These are phyloP conservation scores for Ormosia semicastrata DNA, from an alignment of 306 rosid species.

Conservation along the genomic window DNA sequence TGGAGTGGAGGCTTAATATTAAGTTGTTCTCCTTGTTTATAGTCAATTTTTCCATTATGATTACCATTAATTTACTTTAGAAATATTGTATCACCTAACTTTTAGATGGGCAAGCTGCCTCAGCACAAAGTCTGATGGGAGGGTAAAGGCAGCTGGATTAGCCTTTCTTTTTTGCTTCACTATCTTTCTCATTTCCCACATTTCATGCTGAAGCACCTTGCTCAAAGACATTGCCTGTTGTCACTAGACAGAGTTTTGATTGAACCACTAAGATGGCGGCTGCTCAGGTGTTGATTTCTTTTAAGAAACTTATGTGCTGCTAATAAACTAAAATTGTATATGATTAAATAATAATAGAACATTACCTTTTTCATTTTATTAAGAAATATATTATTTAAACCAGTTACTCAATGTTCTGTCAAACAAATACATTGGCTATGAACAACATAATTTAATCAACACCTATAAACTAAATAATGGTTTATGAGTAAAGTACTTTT, in stretches of 20 bases:
- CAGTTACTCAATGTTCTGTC: neutral
- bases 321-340: too few species aligned
- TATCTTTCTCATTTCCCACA: neutral
- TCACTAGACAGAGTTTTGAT: too few species aligned
- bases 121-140: neutral
- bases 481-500: neutral
- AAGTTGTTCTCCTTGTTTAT: neutral
- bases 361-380: neutral
- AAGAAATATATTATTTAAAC: neutral
- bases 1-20: neutral
- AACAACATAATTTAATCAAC: neutral
- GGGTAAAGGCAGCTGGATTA: neutral
- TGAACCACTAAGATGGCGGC: too few species aligned
- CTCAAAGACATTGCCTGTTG: neutral
- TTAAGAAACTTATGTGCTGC: too few species aligned
- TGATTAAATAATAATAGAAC: too few species aligned
- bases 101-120: neutral
- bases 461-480: neutral
- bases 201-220: too few species aligned
- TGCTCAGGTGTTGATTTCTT: too few species aligned
- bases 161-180: neutral
- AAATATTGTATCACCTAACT: neutral
- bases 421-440: neutral
- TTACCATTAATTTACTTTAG: neutral
- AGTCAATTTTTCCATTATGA: constrained; percentile 5